These are phyloP conservation scores for Testicularia cyperi DNA, from an alignment of 1,284 basidiomycete species.

Conservation along the genomic window DNA sequence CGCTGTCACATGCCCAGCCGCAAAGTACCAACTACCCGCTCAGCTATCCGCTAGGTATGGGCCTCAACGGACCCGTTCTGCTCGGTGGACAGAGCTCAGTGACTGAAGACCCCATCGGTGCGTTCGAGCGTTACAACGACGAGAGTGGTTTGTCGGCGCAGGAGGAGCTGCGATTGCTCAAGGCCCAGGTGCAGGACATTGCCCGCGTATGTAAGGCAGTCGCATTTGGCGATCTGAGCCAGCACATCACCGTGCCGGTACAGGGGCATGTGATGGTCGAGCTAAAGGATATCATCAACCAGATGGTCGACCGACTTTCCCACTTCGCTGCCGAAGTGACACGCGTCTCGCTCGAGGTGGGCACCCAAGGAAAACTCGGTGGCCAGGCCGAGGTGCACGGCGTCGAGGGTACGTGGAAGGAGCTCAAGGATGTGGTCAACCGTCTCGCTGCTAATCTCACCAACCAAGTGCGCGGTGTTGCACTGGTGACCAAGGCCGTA, in stretches of 20 bases:
- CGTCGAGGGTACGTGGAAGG: constrained; percentile 60
- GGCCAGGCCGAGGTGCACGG: constrained; percentile 60
- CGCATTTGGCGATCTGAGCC: constrained; percentile 85
- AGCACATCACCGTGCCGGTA: constrained; percentile 94
- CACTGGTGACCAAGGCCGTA: constrained; percentile 95
- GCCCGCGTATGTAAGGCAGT: constrained; percentile 93
- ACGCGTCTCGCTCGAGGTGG: constrained; percentile 81
- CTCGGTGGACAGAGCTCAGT: constrained; percentile 31
- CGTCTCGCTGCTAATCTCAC: constrained; percentile 68
- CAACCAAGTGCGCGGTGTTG: constrained; percentile 89
- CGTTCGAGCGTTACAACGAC: constrained; percentile 56
- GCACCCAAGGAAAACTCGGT: constrained; percentile 61
- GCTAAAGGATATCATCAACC: constrained; percentile 96
- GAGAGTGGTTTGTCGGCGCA: constrained; percentile 65
- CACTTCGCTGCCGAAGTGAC: constrained; percentile 94
- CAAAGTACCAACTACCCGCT: constrained; percentile 53
- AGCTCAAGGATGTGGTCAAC: constrained; percentile 61
- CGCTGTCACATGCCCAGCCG: constrained; percentile 53
- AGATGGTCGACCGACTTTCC: constrained; percentile 82
- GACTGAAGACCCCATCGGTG: constrained; percentile 51
- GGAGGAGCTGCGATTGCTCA: constrained; percentile 77
- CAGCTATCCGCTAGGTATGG: constrained; percentile 58
- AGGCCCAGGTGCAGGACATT: constrained; percentile 86
- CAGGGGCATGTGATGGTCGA: constrained; percentile 96
- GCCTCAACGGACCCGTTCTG: constrained; percentile 52